Percentiles rank a stretch among this genome's conserved stretches.
Evolutionary conservation across 2,329 filamentous ascomycete genomes (phyloP).

Genomic region (Coniochaeta sp.): DNA sequence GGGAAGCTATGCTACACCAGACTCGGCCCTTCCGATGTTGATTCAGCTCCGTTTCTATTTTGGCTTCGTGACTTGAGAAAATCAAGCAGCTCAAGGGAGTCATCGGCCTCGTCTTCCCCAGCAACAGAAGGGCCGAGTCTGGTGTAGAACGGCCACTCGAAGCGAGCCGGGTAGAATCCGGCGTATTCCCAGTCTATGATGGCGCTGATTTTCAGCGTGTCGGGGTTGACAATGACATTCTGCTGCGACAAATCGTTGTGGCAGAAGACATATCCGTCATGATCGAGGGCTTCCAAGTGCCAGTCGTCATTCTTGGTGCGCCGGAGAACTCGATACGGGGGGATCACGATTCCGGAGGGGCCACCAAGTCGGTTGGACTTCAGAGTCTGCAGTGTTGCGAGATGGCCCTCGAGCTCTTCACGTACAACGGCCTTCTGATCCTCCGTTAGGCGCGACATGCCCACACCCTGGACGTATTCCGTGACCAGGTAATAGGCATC

Average conservation of each 20-base stretch:
- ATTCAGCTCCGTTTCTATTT: no score
- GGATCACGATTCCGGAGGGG: slow-evolving; percentile 23
- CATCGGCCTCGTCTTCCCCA: slow-evolving; percentile 17
- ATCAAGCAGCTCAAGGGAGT: slow-evolving; percentile 7
- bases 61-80: no score
- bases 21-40: no score
- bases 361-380: slow-evolving; percentile 20
- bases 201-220: slow-evolving; percentile 16
- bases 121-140: slow-evolving; percentile 17
- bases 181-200: slow-evolving; percentile 21
- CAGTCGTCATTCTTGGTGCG: slow-evolving; percentile 16
- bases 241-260: slow-evolving; percentile 17
- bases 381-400: slow-evolving; percentile 18
- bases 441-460: slow-evolving; percentile 19
- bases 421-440: slow-evolving; percentile 17
- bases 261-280: slow-evolving; percentile 17
- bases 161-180: slow-evolving; percentile 19
- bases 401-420: slow-evolving; percentile 18
- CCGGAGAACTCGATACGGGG: slow-evolving; percentile 19
- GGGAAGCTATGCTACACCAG: no score
- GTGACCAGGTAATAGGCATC: slow-evolving; percentile 22
- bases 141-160: slow-evolving; percentile 18
- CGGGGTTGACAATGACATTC: slow-evolving; percentile 18
- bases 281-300: slow-evolving; percentile 12
- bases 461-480: slow-evolving; percentile 21